Conservation (phyloP, 108 stramenopile species). For the Epithemia pelagica region DNA sequence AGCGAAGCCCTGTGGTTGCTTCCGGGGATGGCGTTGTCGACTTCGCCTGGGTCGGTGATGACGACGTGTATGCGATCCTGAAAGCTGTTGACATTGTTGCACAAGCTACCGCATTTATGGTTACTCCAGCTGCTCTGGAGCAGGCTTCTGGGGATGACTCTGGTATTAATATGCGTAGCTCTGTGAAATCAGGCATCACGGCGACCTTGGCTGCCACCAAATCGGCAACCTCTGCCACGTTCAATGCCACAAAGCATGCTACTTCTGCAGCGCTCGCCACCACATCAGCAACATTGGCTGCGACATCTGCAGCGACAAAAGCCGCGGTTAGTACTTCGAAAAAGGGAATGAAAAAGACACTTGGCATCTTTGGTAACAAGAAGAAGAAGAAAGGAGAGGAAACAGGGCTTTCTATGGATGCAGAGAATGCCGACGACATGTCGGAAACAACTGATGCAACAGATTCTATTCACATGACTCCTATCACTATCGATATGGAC, state of each 20-base stretch:
- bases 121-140: not conserved
- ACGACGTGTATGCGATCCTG: slow-evolving; percentile 58
- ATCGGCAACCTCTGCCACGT: not conserved
- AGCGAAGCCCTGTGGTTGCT: slow-evolving; percentile 45
- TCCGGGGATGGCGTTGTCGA: slow-evolving; percentile 52
- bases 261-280: slow-evolving; percentile 1
- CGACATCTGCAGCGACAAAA: not conserved
- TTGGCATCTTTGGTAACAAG: not conserved
- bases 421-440: no score
- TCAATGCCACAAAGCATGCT: not conserved
- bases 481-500: no score
- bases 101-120: not conserved
- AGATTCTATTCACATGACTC: no score
- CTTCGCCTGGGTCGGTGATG: slow-evolving; percentile 81
- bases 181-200: not conserved
- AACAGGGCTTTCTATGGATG: no score
- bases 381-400: slow-evolving; percentile 4
- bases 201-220: not conserved
- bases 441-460: no score
- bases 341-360: not conserved
- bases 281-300: not conserved
- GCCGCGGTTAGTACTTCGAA: not conserved
- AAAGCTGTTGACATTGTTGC: slow-evolving; percentile 27
- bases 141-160: not conserved
- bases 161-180: not conserved